These are phyloP conservation scores for Pleurozium schreberi DNA, from an alignment of 225 moss, liverwort and hornwort genomes.

Conservation along the genomic window DNA sequence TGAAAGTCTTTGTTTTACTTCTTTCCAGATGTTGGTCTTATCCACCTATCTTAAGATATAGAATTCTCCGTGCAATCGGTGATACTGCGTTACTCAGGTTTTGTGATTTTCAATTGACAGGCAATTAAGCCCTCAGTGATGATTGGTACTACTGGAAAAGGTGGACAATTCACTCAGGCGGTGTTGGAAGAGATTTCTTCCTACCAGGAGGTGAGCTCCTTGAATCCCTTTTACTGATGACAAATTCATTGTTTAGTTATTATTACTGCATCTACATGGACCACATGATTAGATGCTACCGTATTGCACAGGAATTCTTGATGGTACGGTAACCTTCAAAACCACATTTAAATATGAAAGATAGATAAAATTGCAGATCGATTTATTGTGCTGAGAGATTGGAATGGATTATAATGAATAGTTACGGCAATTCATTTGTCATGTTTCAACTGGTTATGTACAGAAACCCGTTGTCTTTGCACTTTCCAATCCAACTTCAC, in stretches of 20 bases:
- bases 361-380: neutral
- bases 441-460: neutral
- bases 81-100: neutral
- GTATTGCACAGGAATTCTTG: neutral
- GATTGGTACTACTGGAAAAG: constrained; percentile 60
- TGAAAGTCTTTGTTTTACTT: neutral
- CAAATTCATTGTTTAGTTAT: neutral
- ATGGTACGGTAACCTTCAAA: neutral
- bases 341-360: neutral
- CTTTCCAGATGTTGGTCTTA: neutral
- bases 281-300: neutral
- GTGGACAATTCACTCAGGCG: constrained; percentile 48
- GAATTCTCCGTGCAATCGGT: neutral
- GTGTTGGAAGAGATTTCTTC: constrained; percentile 56
- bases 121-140: constrained; percentile 46
- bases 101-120: constrained; percentile 5
- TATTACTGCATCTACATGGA: neutral
- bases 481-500: constrained; percentile 73
- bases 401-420: neutral
- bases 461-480: constrained; percentile 78
- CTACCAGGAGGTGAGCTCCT: constrained; percentile 33
- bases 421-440: neutral
- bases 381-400: neutral
- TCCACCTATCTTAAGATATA: neutral
- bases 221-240: neutral